Evolutionary conservation across 129 eudicot species (phyloP), one percentile per base, ranked within the genome.

Genomic region (Heracleum sosnowskyi): DNA sequence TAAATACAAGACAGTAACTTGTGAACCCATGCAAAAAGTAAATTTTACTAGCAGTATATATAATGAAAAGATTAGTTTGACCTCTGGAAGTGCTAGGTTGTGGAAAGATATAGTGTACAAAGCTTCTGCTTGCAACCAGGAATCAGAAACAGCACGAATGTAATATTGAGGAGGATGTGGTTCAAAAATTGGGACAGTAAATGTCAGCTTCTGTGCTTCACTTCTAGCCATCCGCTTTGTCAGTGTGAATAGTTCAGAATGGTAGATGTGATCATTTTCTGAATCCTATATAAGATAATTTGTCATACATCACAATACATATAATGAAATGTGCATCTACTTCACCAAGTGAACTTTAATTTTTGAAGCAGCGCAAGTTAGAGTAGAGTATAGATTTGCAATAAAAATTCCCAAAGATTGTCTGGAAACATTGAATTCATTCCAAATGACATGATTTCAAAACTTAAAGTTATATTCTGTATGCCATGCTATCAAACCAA

Each of bases 131-230:
- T 91, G 97, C 88, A 95, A 53, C 99, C 99, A 95, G 26, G 92
- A 92, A 79, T 95, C 99, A 31, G 99, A 95, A 80, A 95, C 89
- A 55, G 99, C 97, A 84, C 97, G 97, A 70, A 95, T 95, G 78
- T 88, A 88, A 82, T 95, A 95, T 79, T 95, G 99, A 75, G 99
- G 93, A 77, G 99, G 99, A 84, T 95, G 99, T 80, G 99, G 99
- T 85, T 95, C 99, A 81, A 95, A 95, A 63, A 95, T 95, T 35
- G 99, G 99, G 80, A 95, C 96, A 20, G 97, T 92, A 78, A 95
- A 95, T 36, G 99, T 87, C 76, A 95, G 92, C 86, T 95, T 95
- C 74, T 92, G 99, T 68, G 99, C 92, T 76, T 95, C 99, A 75
- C 86, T 96, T 83, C 76, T 95, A 40, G 97, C 97, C 86, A 87